Evolutionary conservation across 2,329 filamentous ascomycete species (phyloP), one percentile per base, ranked within the genome.

Genomic region (Penicillium italicum): DNA sequence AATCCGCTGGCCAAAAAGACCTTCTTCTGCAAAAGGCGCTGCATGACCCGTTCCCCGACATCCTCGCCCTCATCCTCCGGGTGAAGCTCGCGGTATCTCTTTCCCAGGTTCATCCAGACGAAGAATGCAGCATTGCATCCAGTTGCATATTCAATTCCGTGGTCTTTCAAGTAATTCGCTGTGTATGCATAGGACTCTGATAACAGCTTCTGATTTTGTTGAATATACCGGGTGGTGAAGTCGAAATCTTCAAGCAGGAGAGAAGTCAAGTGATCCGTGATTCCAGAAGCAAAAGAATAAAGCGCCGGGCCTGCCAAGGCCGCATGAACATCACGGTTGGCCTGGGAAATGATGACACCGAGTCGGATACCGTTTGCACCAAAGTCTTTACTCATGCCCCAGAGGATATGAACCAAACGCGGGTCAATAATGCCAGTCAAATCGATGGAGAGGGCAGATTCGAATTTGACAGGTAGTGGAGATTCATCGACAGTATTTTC

Each of bases 91-190:
- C 47, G 58, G 55, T 69, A 72, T 16, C 44, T 65, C 62, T 69
- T 69, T 0, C 70, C 71, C 2, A 85, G 62, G 62, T 85, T 75
- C 2, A 82, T 66, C 74, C 78, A 85, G 2, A 85, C 58, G 62
- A 85, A 85, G 62, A 85, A 83, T 0, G 80, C 82, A 0, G 82
- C 82, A 57, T 84, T 84, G 5, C 70, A 74, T 0, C 79, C 79
- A 0, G 73, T 66, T 0, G 76, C 72, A 58, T 81, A 82, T 14
- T 72, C 66, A 4, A 85, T 75, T 2, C 75, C 73, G 8, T 78
- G 69, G 2, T 70, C 65, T 9, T 66, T 60, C 16, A 84, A 68
- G 5, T 67, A 76, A 0, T 47, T 38, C 0, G 69, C 72, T 0
- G 76, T 72, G 20, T 76, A 74, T 5, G 62, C 62, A 59, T 81